phyloP scores from a whole-genome alignment of 1,139 yeast species.

The Yamadazyma diospyri region DNA sequence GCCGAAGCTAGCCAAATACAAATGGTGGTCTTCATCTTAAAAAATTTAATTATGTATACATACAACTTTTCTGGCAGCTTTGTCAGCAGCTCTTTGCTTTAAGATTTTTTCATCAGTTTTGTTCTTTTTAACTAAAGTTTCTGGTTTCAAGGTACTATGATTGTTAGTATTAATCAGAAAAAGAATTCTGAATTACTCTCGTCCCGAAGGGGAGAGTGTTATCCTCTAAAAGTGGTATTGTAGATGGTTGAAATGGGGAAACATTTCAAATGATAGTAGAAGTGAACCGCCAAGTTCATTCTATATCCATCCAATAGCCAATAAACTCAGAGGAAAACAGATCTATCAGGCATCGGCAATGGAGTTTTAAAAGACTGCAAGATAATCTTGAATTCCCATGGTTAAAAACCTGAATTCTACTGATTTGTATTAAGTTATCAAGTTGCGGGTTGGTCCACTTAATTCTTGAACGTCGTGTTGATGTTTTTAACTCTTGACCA shows the following conservation, averaged over 20 bases:
- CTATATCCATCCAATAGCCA: constrained; percentile 27
- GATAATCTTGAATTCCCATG: constrained; percentile 47
- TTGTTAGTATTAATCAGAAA: constrained; percentile 4
- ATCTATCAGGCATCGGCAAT: constrained; percentile 48
- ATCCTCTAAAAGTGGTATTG: constrained; percentile 9
- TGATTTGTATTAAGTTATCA: too few species aligned
- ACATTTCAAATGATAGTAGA: constrained; percentile 27
- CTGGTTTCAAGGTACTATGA: constrained; percentile 64
- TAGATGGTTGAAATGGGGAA: constrained; percentile 24
- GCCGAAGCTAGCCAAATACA: constrained; percentile 80
- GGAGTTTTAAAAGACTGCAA: constrained; percentile 36
- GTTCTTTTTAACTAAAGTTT: constrained; percentile 92
- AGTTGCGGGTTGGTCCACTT: too few species aligned
- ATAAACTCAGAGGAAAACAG: constrained; percentile 47
- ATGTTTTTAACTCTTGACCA: constrained; percentile 6
- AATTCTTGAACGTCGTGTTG: too few species aligned
- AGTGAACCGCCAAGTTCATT: constrained; percentile 49
- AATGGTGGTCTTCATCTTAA: constrained; percentile 61
- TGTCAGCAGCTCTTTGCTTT: constrained; percentile 85
- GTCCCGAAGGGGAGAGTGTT: too few species aligned
- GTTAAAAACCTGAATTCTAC: too few species aligned
- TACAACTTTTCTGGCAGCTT: constrained; percentile 86
- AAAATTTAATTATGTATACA: constrained; percentile 36
- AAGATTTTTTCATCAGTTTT: constrained; percentile 86
- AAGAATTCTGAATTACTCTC: not conserved